phyloP scores from a whole-genome alignment of 805 yeast genomes.

The Blastobotrys muscicola region DNA sequence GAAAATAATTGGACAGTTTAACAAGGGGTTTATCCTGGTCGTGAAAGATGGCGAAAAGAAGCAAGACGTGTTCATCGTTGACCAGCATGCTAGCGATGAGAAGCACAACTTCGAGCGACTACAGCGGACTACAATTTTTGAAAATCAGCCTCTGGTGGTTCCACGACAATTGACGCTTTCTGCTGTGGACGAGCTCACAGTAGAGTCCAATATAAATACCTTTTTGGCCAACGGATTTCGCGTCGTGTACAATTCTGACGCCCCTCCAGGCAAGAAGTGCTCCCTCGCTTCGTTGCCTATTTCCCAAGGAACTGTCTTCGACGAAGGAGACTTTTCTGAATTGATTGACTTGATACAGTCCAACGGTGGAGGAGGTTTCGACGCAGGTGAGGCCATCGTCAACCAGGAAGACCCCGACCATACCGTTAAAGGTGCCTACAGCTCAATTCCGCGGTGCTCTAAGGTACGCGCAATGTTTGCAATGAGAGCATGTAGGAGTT shows the following conservation, averaged over 20 bases:
- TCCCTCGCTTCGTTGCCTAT: constrained; percentile 57
- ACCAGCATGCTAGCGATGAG: constrained; percentile 98
- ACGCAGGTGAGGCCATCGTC: no score
- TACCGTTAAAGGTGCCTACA: no score
- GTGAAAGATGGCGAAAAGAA: constrained; percentile 27
- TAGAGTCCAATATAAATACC: constrained; percentile 47
- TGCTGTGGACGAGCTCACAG: constrained; percentile 67
- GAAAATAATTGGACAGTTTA: constrained; percentile 88
- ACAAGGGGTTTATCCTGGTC: constrained; percentile 86
- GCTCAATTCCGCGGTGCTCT: constrained; percentile 39
- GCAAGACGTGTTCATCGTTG: constrained; percentile 73
- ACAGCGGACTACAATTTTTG: constrained; percentile 45
- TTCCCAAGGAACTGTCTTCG: constrained; percentile 62
- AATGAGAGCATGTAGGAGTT: constrained; percentile 87
- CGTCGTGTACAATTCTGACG: constrained; percentile 40
- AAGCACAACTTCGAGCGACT: constrained; percentile 79
- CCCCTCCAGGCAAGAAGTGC: constrained; percentile 48
- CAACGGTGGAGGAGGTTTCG: constrained; percentile 32
- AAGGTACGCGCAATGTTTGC: constrained; percentile 82
- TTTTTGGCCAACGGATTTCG: constrained; percentile 75
- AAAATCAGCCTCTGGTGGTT: constrained; percentile 59
- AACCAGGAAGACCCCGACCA: no score
- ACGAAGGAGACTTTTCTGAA: constrained; percentile 59
- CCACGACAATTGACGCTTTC: constrained; percentile 54
- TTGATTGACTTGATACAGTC: constrained; percentile 58